Evolutionary conservation across 192 early-diverging fungal species (phyloP).

Genomic region (Backusella psychrophila): DNA sequence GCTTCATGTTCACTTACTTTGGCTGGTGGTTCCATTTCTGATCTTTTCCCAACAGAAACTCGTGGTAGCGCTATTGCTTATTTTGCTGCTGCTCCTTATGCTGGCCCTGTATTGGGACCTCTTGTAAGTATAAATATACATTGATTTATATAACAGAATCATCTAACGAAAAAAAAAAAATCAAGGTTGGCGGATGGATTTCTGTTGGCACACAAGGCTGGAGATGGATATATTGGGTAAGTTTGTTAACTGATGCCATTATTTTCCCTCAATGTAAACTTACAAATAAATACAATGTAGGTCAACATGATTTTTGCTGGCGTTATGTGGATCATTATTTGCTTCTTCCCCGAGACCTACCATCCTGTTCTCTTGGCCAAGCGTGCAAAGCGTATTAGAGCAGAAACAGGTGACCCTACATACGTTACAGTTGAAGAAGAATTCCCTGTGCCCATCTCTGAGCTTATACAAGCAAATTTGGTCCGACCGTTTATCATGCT

Average conservation of each 20-base stretch:
- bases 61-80: slow-evolving; percentile 30
- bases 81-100: slow-evolving; percentile 31
- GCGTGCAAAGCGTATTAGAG: slow-evolving; percentile 19
- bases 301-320: slow-evolving; percentile 27
- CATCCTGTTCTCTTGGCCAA: slow-evolving; percentile 18
- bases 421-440: slow-evolving; percentile 34
- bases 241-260: background rate
- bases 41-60: slow-evolving; percentile 17
- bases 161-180: too few relatives aligned
- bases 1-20: slow-evolving; percentile 21
- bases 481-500: slow-evolving; percentile 29
- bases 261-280: background rate
- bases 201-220: slow-evolving; percentile 21
- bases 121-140: background rate
- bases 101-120: slow-evolving; percentile 28
- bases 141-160: too few relatives aligned
- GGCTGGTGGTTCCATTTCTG: slow-evolving; percentile 25
- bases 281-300: background rate
- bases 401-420: slow-evolving; percentile 10
- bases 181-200: slow-evolving; percentile 26
- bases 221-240: slow-evolving; percentile 31
- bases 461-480: slow-evolving; percentile 17
- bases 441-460: slow-evolving; percentile 16
- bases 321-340: slow-evolving; percentile 25
- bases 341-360: slow-evolving; percentile 20